Evolutionary conservation across 768 basidiomycete genomes (phyloP), one percentile per base, ranked within the genome.

Genomic region (Boletus huronensis): DNA sequence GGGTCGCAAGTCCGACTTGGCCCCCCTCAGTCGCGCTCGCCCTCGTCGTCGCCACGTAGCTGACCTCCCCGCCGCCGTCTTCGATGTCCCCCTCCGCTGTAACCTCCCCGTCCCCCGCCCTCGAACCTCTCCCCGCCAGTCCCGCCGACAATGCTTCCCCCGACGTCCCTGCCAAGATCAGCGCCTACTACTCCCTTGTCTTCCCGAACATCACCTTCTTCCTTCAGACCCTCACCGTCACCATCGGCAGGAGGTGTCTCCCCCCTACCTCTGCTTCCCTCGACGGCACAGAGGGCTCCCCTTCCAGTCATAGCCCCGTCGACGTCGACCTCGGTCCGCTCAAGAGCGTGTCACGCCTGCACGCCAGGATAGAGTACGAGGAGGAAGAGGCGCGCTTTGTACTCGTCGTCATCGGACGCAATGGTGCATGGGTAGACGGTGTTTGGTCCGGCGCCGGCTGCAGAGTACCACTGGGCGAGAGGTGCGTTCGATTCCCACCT

Each of bases 391-490:
- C 90, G 58, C 84, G 88, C 49, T 97, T 95, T 68, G 85, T 91
- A 16, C 81, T 99, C 34, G 84, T 85, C 55, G 95, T 99, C 35
- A 80, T 92, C 35, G 97, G 97, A n/a, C 79, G 97, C 54, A 98
- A 99, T 64, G 97, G 97, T 13, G 94, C 94, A 17, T 98, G 95
- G 89, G 93, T 99, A 5, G 94, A 98, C 60, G 95, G 94, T 29
- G 84, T 90, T n/a, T 99, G 95, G 90, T 86, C 85, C 46, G 89
- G 88, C 11, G 87, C 90, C 59, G 93, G 95, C 16, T 87, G 88
- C 56, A 83, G 85, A 56, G 88, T 93, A n/a, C 82, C 89, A 29
- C 75, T 99, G 21, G 78, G 86, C 35, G 91, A 93, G 69, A 81
- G 91, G 96, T 93, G 54, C 47, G 78, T 71, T 26, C 44, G 31